A percentile compares a stretch with the other conserved stretches of the same genome.
These are phyloP conservation scores for Porpolomopsis calyptriformis DNA, from an alignment of 768 basidiomycete genomes.

Conservation along the genomic window DNA sequence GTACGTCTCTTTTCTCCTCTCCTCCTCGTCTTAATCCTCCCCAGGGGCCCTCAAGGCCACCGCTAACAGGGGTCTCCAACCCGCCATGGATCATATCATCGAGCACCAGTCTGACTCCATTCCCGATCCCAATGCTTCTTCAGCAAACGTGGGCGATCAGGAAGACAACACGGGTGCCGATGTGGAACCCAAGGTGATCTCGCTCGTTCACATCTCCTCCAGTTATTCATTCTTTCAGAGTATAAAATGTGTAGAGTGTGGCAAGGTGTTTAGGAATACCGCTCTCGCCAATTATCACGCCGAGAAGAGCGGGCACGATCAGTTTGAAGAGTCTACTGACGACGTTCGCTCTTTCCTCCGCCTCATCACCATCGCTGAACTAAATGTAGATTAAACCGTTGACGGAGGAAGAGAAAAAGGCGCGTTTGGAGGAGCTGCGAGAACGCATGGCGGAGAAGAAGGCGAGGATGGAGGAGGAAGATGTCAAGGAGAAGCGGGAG, in stretches of 20 bases:
- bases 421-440: slow-evolving; percentile 69
- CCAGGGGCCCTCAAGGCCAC: slow-evolving; percentile 87
- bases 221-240: slow-evolving; percentile 48
- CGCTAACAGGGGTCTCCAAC: slow-evolving; percentile 73
- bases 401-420: slow-evolving; percentile 87
- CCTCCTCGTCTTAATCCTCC: too few relatives aligned
- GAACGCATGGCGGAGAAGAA: slow-evolving; percentile 77
- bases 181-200: too few relatives aligned
- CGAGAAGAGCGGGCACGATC: slow-evolving; percentile 89
- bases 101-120: slow-evolving; percentile 69
- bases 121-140: too few relatives aligned
- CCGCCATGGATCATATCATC: slow-evolving; percentile 82
- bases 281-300: slow-evolving; percentile 89
- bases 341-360: slow-evolving; percentile 41
- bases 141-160: slow-evolving; percentile 44
- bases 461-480: slow-evolving; percentile 56
- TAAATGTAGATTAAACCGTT: slow-evolving; percentile 73
- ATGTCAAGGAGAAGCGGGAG: slow-evolving; percentile 58
- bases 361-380: not conserved
- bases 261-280: slow-evolving; percentile 78
- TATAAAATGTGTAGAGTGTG: slow-evolving; percentile 76
- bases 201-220: too few relatives aligned
- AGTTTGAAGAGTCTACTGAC: slow-evolving; percentile 92
- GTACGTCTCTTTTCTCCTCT: slow-evolving; percentile 36
- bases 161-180: not conserved